These are phyloP conservation scores for bread wheat (Triticum aestivum) DNA, from an alignment of 176 grass and related monocot genomes.

Conservation along the genomic window IWGSC_CS_RefSeq_v2.1 NC_057796.1:280013237-280013736, in stretches of 20 bases:
- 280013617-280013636: constrained; percentile 95
- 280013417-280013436: constrained; percentile 17
- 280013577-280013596: constrained; percentile 81
- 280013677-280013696: constrained; percentile 98
- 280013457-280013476: constrained; percentile 2
- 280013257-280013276: constrained; percentile 15
- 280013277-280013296: constrained; percentile 46
- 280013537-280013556: constrained; percentile 61
- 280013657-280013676: constrained; percentile 97
- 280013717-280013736: not conserved
- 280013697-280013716: constrained; percentile 74
- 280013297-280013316: constrained; percentile 44
- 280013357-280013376: constrained; percentile 58
- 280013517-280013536: constrained; percentile 35
- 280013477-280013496: constrained; percentile 33
- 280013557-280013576: constrained; percentile 60
- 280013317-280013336: constrained; percentile 55
- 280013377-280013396: constrained; percentile 49
- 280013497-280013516: constrained; percentile 48
- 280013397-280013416: not conserved
- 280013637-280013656: constrained; percentile 85
- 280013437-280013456: not conserved
- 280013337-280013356: constrained; percentile 28
- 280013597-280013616: constrained; percentile 82
- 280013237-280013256: constrained; percentile 20